Evolutionary conservation across 2,329 filamentous ascomycete genomes (phyloP).

Genomic region (Rhinocladiella similis): DNA sequence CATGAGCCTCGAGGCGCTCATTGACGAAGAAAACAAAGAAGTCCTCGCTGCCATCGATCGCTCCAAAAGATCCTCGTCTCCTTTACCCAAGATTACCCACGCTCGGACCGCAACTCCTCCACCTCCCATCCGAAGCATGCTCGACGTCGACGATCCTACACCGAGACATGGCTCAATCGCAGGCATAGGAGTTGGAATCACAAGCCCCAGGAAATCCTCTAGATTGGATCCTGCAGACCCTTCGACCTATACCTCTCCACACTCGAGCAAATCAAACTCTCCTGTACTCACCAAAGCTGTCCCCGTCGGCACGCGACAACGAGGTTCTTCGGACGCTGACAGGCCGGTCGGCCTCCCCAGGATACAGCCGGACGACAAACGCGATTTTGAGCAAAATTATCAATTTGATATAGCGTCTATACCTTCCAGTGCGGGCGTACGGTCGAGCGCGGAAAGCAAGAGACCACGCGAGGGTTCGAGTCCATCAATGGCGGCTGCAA

Average conservation of each 20-base stretch:
- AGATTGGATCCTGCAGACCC: constrained; percentile 41
- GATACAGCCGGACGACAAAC: constrained; percentile 28
- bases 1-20: constrained; percentile 75
- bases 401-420: constrained; percentile 48
- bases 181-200: constrained; percentile 39
- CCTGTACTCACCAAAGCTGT: constrained; percentile 38
- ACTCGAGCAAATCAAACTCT: constrained; percentile 32
- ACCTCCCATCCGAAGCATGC: constrained; percentile 66
- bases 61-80: constrained; percentile 37
- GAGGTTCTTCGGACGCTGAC: constrained; percentile 36
- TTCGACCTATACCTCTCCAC: constrained; percentile 35
- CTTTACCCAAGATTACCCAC: constrained; percentile 35
- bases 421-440: constrained; percentile 43
- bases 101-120: constrained; percentile 57
- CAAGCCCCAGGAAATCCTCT: constrained; percentile 34
- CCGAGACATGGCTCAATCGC: constrained; percentile 41
- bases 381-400: constrained; percentile 36
- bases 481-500: constrained; percentile 48
- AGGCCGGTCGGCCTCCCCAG: constrained; percentile 28
- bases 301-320: constrained; percentile 25
- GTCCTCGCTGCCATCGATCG: constrained; percentile 67
- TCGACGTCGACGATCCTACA: constrained; percentile 55
- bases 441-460: constrained; percentile 40
- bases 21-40: constrained; percentile 75
- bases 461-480: constrained; percentile 41